A percentile compares a stretch with the other conserved stretches of the same genome.
phyloP scores from a whole-genome alignment of 495 filamentous ascomycete species.

The Penicillium tannophilum region DNA sequence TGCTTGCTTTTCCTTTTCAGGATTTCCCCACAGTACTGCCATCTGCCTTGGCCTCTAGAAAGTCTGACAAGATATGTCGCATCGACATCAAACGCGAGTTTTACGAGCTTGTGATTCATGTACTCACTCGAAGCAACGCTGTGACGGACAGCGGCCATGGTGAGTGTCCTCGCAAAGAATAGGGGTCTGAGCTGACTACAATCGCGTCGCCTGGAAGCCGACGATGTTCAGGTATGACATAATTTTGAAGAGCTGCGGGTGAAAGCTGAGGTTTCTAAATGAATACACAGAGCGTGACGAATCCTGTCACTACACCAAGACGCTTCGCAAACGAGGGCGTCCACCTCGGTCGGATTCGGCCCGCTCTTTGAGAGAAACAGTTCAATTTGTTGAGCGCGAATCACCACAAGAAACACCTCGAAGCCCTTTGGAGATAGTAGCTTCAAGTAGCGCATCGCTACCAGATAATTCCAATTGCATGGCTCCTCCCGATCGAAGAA shows the following conservation, averaged over 20 bases:
- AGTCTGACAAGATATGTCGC: not conserved
- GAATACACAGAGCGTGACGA: slow-evolving; percentile 13
- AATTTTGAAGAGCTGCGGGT: not conserved
- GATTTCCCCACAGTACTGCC: slow-evolving; percentile 4
- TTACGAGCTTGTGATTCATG: slow-evolving; percentile 22
- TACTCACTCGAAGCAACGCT: slow-evolving; percentile 21
- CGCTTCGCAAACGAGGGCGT: slow-evolving; percentile 22
- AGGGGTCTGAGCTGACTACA: not conserved
- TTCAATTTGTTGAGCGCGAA: not conserved
- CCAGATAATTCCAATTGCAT: not conserved
- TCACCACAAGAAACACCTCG: not conserved
- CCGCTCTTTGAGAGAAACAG: slow-evolving; percentile 1
- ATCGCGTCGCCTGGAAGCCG: slow-evolving; percentile 9
- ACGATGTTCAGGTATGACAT: slow-evolving; percentile 17
- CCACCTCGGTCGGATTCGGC: slow-evolving; percentile 12
- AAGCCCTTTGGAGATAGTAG: slow-evolving; percentile 8
- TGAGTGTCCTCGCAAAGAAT: not conserved
- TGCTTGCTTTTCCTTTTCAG: slow-evolving; percentile 4
- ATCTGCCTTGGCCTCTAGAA: not conserved
- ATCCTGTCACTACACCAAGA: slow-evolving; percentile 20
- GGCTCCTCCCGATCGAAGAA: not conserved
- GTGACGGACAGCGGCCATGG: slow-evolving; percentile 23
- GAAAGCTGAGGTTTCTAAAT: not conserved
- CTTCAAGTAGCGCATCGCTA: slow-evolving; percentile 6
- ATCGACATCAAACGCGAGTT: slow-evolving; percentile 15